phyloP scores from a whole-genome alignment of 2,329 filamentous ascomycete species.

The Nemania bipapillata region DNA sequence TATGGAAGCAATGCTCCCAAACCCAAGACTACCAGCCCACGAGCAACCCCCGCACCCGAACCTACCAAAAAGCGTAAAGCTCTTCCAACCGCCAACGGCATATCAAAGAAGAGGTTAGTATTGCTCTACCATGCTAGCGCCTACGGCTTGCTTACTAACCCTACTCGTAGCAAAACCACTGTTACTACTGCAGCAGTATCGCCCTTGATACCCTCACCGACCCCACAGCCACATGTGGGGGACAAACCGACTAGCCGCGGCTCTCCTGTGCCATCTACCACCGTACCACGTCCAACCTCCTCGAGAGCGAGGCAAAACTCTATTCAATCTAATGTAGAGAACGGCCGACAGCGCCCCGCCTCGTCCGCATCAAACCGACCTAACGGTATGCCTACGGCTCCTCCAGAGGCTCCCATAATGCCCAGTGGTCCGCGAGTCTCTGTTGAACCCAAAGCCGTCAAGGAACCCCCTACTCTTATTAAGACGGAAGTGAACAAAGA shows the following conservation, averaged over 20 bases:
- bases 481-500: conserved; percentile 55
- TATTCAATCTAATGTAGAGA: conserved; percentile 68
- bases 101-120: conserved; percentile 80
- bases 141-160: conserved; percentile 17
- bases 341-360: conserved; percentile 63
- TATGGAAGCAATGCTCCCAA: conserved; percentile 65
- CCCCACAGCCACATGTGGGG: conserved; percentile 74
- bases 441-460: conserved; percentile 63
- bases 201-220: conserved; percentile 78
- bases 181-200: conserved; percentile 66
- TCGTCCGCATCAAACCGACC: conserved; percentile 71
- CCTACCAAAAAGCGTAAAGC: conserved; percentile 77
- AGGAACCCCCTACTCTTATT: conserved; percentile 57
- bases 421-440: conserved; percentile 50
- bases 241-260: conserved; percentile 65
- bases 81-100: conserved; percentile 71
- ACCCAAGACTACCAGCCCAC: conserved; percentile 70
- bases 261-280: conserved; percentile 68
- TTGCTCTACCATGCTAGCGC: neutral
- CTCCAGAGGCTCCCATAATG: conserved; percentile 52
- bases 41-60: conserved; percentile 75
- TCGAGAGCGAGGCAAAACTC: conserved; percentile 82
- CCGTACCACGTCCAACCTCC: conserved; percentile 70
- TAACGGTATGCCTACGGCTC: conserved; percentile 61
- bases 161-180: conserved; percentile 46